phyloP scores from a whole-genome alignment of 345 rosid species.

The Euclidium syriacum region DNA sequence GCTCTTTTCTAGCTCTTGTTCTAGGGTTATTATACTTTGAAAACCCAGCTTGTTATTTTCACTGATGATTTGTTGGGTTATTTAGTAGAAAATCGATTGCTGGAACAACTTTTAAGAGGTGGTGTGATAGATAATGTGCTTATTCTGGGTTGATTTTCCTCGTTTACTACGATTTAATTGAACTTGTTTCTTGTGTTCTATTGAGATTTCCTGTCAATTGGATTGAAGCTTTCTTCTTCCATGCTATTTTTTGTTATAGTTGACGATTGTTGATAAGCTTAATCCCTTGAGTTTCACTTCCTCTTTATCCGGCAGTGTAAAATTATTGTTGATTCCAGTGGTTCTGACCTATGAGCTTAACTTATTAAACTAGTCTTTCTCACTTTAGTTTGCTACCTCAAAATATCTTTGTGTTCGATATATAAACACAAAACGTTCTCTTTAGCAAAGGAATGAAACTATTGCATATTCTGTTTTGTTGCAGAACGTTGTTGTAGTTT shows the following conservation, averaged over 20 bases:
- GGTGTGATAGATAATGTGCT: conserved; percentile 1
- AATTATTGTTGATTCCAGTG: not conserved
- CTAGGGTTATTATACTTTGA: not conserved
- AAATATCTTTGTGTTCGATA: not conserved
- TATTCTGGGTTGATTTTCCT: not conserved
- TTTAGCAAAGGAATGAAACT: not conserved
- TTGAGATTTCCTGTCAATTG: not conserved
- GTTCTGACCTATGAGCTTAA: not conserved
- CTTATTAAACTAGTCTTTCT: not conserved
- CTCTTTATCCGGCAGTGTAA: not conserved
- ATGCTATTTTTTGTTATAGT: not conserved
- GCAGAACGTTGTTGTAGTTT: not conserved
- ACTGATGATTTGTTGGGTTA: not conserved
- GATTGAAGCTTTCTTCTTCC: not conserved
- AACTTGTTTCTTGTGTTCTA: not conserved
- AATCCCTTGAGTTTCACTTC: not conserved
- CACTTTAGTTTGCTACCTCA: not conserved
- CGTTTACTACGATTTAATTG: not conserved
- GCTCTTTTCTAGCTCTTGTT: not conserved
- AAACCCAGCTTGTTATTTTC: not conserved
- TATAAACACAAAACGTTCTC: not conserved
- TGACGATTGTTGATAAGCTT: not conserved
- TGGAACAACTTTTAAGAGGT: not conserved
- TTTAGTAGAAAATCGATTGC: not conserved
- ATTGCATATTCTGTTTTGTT: not conserved